These are phyloP conservation scores for Senna tora DNA, from an alignment of 306 rosid species.

Conservation along the genomic window DNA sequence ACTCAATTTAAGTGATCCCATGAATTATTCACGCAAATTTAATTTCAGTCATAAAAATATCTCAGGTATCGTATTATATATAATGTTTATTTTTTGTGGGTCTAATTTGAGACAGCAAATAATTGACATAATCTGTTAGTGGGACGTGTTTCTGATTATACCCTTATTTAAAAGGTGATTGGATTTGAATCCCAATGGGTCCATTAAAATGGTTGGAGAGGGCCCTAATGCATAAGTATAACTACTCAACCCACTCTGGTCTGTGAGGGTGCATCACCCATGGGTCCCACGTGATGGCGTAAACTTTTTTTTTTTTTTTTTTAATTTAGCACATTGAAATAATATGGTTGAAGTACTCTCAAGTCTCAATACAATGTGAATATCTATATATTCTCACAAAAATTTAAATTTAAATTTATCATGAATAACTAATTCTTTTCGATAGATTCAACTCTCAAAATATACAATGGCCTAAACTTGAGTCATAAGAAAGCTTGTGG, in stretches of 20 bases:
- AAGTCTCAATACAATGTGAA: no score
- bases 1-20: background rate
- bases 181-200: conserved; percentile 15
- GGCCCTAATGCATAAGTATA: conserved; percentile 18
- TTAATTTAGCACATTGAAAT: no score
- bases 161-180: background rate
- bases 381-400: no score
- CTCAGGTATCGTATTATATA: background rate
- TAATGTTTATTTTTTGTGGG: background rate
- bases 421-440: no score
- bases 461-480: conserved; percentile 39
- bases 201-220: conserved; percentile 24
- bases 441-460: no score
- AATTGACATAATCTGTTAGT: background rate
- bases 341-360: no score
- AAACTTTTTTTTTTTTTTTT: no score
- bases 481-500: conserved; percentile 40
- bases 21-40: background rate
- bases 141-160: background rate
- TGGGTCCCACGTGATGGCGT: conserved; percentile 38
- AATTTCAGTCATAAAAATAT: no score
- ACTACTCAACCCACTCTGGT: background rate
- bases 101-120: background rate
- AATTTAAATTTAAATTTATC: no score
- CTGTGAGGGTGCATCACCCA: conserved; percentile 27